Conservation (phyloP, 768 basidiomycete genomes). For the Pulveroboletus sp. region DNA sequence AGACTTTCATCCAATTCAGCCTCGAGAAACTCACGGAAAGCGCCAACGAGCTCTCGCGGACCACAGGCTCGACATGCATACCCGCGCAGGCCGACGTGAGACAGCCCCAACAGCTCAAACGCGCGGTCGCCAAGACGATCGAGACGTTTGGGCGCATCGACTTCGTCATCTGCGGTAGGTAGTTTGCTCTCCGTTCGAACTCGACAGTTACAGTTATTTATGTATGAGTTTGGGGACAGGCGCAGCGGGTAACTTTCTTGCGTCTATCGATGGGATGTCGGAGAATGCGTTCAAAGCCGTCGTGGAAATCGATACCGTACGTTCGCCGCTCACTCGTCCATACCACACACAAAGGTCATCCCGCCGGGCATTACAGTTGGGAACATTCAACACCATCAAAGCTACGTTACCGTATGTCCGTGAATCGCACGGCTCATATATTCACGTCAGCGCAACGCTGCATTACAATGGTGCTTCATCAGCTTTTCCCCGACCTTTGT, state of each 20-base stretch:
- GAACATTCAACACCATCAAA: conserved; percentile 93
- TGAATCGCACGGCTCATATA: conserved; percentile 70
- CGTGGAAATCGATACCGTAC: conserved; percentile 86
- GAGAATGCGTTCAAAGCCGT: conserved; percentile 91
- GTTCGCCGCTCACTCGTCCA: conserved; percentile 16
- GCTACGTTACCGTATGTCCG: conserved; percentile 78
- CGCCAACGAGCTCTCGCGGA: conserved; percentile 63
- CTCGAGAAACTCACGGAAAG: conserved; percentile 64
- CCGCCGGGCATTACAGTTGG: conserved; percentile 48
- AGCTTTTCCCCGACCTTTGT: neutral
- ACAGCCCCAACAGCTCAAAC: conserved; percentile 61
- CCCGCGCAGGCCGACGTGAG: conserved; percentile 80
- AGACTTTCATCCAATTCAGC: conserved; percentile 33
- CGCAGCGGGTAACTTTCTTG: conserved; percentile 95
- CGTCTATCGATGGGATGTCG: conserved; percentile 76
- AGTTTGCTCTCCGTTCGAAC: neutral
- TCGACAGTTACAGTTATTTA: neutral
- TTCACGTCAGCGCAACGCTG: conserved; percentile 85
- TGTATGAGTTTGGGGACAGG: conserved; percentile 38
- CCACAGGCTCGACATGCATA: conserved; percentile 69
- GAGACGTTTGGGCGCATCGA: conserved; percentile 83
- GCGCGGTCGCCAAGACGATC: conserved; percentile 72
- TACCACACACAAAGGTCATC: neutral
- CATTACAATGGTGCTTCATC: conserved; percentile 64
- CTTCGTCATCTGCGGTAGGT: conserved; percentile 87